Base-by-base conservation (phyloP, 768 basidiomycete species). In the Russula sp. region DNA sequence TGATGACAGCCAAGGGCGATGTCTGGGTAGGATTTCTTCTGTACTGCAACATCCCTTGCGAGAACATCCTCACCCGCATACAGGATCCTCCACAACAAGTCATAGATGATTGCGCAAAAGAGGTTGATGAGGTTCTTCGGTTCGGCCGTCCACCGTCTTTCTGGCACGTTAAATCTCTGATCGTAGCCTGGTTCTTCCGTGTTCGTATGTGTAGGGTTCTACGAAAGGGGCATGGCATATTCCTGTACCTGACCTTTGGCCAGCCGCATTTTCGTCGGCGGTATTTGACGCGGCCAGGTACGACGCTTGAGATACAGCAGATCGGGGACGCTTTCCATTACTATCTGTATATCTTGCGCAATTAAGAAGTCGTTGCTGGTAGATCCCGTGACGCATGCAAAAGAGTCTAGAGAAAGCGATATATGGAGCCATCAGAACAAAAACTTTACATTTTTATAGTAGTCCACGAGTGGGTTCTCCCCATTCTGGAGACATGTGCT, bases 401-500 rank as follows among this genome's bases (percentile, higher is more conserved):
- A 44, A 50, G 16, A 50, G 49, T 16, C 24, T 28, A 50, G 22
- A 49, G 24, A 24, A 24, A 5, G 11, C 48, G 14, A 49, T 49
- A 13, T 14, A 34, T 22, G n/a, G 51, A 61, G 36, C 44, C 44
- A 34, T 80, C 69, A 96, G 70, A 96, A 96, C 71, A 96, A 78
- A 72, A 97, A 87, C 75, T 94, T 94, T 65, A 94, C 94, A 77
- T 97, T 97, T 75, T 89, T 84, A 74, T 97, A 98, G 74, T 88
- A 94, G 69, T 88, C 86, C 61, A 94, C 71, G 81, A 97, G 80
- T 8, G 94, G 92, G 73, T 94, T 95, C 76, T 91, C 91, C 57
- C 94, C 92, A 73, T 84, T 94, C 66, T 77, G 79, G 59, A 94
- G 75, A 51, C 79, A 80, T 24, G 96, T 97, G 73, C 77, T 80